Conservation (phyloP, 2,329 filamentous ascomycete genomes). For the Alternaria sp. region DNA sequence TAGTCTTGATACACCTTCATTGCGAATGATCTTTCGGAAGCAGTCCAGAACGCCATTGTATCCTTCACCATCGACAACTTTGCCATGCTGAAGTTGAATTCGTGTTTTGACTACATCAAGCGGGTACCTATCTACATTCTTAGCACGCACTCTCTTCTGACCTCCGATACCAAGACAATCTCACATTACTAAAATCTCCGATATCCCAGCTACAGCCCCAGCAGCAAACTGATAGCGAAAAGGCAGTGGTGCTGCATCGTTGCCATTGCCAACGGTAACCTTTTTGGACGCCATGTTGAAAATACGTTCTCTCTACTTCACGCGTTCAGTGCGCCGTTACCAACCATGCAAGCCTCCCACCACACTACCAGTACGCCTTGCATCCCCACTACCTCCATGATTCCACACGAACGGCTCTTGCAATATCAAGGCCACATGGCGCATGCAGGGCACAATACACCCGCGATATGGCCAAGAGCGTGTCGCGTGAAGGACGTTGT, state of each 20-base stretch:
- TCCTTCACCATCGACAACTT: conserved; percentile 20
- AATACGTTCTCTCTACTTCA: not conserved
- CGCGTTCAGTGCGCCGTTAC: not conserved
- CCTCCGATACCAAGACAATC: not conserved
- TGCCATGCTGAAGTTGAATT: conserved; percentile 40
- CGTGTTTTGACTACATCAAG: conserved; percentile 43
- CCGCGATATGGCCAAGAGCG: not conserved
- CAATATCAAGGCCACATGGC: conserved; percentile 5
- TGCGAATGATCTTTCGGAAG: conserved; percentile 35
- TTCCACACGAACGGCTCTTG: not conserved
- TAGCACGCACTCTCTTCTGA: conserved; percentile 17
- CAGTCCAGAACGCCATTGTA: conserved; percentile 40
- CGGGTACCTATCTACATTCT: conserved; percentile 40
- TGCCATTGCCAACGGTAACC: not conserved
- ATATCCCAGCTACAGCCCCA: conserved; percentile 21
- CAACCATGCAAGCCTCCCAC: not conserved
- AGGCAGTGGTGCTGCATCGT: conserved; percentile 19
- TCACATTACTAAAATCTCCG: conserved; percentile 37
- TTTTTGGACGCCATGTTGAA: not conserved
- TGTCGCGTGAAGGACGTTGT: conserved; percentile 4
- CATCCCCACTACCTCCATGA: not conserved
- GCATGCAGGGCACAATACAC: not conserved
- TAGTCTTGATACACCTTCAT: conserved; percentile 31
- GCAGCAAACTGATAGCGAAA: conserved; percentile 41
- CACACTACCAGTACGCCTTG: not conserved